Percentiles rank a stretch among this genome's conserved stretches.
Evolutionary conservation across 768 basidiomycete species (phyloP).

Genomic region (Mycena crocata): DNA sequence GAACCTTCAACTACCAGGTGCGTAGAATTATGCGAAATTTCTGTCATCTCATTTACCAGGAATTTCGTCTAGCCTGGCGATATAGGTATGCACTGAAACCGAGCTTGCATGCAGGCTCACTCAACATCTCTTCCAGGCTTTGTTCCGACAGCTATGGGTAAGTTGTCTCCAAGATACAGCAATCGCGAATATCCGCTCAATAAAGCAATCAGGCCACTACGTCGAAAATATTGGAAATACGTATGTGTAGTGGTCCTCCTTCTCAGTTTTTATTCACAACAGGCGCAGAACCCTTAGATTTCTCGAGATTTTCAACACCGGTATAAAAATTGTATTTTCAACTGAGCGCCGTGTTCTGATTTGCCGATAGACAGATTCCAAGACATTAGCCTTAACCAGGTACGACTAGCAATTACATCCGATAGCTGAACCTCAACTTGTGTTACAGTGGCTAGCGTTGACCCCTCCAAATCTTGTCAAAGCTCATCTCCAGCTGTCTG

Average conservation of each 20-base stretch:
- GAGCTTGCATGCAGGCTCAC: not conserved
- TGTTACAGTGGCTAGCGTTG: conserved; percentile 55
- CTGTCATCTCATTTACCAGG: not conserved
- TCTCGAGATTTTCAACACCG: conserved; percentile 61
- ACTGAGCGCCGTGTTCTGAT: not conserved
- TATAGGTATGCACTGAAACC: conserved; percentile 52
- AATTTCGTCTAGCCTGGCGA: conserved; percentile 59
- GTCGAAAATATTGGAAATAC: conserved; percentile 66
- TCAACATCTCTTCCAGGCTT: conserved; percentile 50
- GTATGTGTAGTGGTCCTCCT: conserved; percentile 3
- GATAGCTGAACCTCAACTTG: not conserved
- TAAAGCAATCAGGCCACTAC: conserved; percentile 54
- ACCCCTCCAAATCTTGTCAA: conserved; percentile 60
- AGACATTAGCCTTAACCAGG: conserved; percentile 60
- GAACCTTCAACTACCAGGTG: conserved; percentile 71
- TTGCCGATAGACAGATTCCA: conserved; percentile 43
- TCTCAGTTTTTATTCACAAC: not conserved
- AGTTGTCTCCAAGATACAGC: conserved; percentile 21
- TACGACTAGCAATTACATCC: conserved; percentile 26
- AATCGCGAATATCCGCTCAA: not conserved
- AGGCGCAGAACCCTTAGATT: conserved; percentile 50
- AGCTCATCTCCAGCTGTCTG: conserved; percentile 55
- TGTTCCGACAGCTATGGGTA: conserved; percentile 68
- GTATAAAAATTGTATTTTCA: conserved; percentile 29
- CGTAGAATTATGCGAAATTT: not conserved